A percentile compares a stretch with the other conserved stretches of the same genome.
Evolutionary conservation across 2,329 filamentous ascomycete genomes (phyloP).

Genomic region (Arthrobotrys sinensis): DNA sequence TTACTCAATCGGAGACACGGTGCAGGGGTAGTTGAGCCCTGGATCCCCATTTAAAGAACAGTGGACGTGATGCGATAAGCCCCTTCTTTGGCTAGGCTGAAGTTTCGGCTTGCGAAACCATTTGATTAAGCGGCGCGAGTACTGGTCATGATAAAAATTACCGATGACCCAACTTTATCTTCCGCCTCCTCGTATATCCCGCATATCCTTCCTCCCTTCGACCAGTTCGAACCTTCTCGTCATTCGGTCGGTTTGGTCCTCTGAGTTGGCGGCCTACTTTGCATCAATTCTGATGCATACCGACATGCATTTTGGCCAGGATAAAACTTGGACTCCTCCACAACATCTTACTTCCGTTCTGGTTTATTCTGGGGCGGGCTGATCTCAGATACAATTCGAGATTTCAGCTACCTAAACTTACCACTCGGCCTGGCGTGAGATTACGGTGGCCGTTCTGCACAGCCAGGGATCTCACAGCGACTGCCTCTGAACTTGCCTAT

Average conservation of each 20-base stretch:
- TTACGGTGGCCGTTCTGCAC: slow-evolving; percentile 59
- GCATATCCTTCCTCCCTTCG: slow-evolving; percentile 58
- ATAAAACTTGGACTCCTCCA: slow-evolving; percentile 59
- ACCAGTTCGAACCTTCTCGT: slow-evolving; percentile 60
- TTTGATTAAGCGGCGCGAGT: slow-evolving; percentile 48
- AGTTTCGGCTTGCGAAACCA: slow-evolving; percentile 52
- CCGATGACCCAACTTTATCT: slow-evolving; percentile 55
- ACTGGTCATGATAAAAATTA: slow-evolving; percentile 58
- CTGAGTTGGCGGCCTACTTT: slow-evolving; percentile 58
- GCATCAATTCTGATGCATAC: slow-evolving; percentile 57
- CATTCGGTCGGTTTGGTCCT: slow-evolving; percentile 44
- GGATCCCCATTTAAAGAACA: slow-evolving; percentile 45
- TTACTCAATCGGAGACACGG: slow-evolving; percentile 49
- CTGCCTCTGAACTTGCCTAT: slow-evolving; percentile 56
- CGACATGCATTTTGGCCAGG: slow-evolving; percentile 58
- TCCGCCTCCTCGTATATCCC: slow-evolving; percentile 57
- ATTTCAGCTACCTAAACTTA: slow-evolving; percentile 52
- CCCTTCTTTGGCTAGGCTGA: slow-evolving; percentile 57
- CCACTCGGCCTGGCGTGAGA: slow-evolving; percentile 54
- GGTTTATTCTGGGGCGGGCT: slow-evolving; percentile 54
- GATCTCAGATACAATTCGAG: slow-evolving; percentile 58
- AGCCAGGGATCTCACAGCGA: slow-evolving; percentile 48
- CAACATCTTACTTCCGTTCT: slow-evolving; percentile 47
- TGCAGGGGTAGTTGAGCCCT: slow-evolving; percentile 39
- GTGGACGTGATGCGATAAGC: slow-evolving; percentile 51